Percentiles rank a stretch among this genome's conserved stretches.
phyloP scores from a whole-genome alignment of 2,329 filamentous ascomycete genomes.

The Sporothrix phasma region DNA sequence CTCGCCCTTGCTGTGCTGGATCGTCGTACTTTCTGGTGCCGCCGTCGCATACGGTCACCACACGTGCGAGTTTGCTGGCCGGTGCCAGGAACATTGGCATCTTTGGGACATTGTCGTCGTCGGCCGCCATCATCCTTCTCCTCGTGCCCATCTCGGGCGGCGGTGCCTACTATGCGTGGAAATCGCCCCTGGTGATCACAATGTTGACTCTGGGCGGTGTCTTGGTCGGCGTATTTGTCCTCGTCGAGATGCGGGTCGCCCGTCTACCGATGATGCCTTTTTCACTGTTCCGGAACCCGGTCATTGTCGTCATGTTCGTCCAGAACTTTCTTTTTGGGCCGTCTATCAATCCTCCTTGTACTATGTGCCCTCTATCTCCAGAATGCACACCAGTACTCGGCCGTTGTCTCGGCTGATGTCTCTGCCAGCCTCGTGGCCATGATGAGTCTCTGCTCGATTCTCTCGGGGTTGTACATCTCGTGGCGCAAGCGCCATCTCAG shows the following conservation, averaged over 20 bases:
- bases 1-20: too few relatives aligned
- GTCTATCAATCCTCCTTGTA: slow-evolving; percentile 17
- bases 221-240: slow-evolving; percentile 13
- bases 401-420: slow-evolving; percentile 24
- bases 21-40: too few relatives aligned
- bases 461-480: slow-evolving; percentile 26
- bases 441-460: slow-evolving; percentile 24
- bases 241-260: slow-evolving; percentile 16
- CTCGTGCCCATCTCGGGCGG: slow-evolving; percentile 53
- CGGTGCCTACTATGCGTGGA: slow-evolving; percentile 46
- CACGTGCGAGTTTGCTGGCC: too few relatives aligned
- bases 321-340: slow-evolving; percentile 18
- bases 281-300: slow-evolving; percentile 15
- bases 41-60: too few relatives aligned
- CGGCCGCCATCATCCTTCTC: slow-evolving; percentile 47
- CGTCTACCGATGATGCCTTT: slow-evolving; percentile 18
- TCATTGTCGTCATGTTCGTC: slow-evolving; percentile 11
- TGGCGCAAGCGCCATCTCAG: slow-evolving; percentile 24
- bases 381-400: slow-evolving; percentile 23
- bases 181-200: slow-evolving; percentile 47
- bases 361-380: slow-evolving; percentile 27
- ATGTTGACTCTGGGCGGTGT: slow-evolving; percentile 35
- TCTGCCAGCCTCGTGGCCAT: slow-evolving; percentile 25
- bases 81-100: too few relatives aligned
- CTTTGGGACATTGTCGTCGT: slow-evolving; percentile 43